Base-by-base conservation (phyloP, 306 rosid species). In the Rosa persica region DNA sequence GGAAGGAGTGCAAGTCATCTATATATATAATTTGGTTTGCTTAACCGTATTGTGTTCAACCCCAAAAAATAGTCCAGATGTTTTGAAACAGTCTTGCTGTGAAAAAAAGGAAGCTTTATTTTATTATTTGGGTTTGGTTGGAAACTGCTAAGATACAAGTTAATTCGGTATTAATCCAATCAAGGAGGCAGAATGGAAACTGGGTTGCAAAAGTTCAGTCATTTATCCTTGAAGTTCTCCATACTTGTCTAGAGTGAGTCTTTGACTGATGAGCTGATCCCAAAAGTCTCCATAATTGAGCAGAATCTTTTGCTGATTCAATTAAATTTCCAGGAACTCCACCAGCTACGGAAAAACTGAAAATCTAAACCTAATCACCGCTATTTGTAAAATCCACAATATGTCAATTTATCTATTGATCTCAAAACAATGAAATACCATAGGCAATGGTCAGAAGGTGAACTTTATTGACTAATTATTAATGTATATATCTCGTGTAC, bases 201-300 rank as follows among this genome's bases (percentile, higher is more conserved):
- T 16, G 43, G 11, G 36, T 19, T 17, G 82, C 83, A 6, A 64
- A 49, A 89, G 40, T 71, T 77, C 55, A 61, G 81, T 58, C 76
- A 34, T 5, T 65, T 67, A 73, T 80, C 30, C 75, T 22, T 25
- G 5, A n/a, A 34, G 19, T 67, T 55, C 66, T 48, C 57, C 67
- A 47, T 19, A 23, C 23, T 46, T 60, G 0, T 51, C 60, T 12
- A 43, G 76, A 76, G 52, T 20, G 71, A 81, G 47, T 73, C 82
- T 73, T 73, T 78, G 47, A 76, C 67, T 55, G 67, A 82, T 54
- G 25, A 54, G 9, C 25, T 20, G 61, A 54, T 58, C 44, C 15
- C 66, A 38, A 20, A n/a, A 73, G 7, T 12, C 22, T 17, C 34
- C 27, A 72, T 19, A 51, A 7, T 48, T 49, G 65, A 72, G 13